Conservation (phyloP, 371 early-diverging fungal species). For the Apophysomyces ossiformis region DNA sequence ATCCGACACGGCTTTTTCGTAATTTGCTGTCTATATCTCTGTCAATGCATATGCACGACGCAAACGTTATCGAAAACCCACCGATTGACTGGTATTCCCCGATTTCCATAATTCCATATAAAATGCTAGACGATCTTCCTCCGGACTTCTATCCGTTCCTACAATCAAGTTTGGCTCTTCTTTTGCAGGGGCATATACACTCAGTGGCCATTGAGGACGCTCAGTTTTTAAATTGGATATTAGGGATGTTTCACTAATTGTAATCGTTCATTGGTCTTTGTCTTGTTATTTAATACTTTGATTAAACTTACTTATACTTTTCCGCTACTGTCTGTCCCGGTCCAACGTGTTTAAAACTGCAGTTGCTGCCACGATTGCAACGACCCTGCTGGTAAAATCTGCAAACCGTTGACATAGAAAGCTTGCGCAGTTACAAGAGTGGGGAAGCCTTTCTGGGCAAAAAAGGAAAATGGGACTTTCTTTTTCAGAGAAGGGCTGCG, state of each 20-base stretch:
- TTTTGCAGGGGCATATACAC: conserved; percentile 67
- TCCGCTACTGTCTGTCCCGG: too few relatives aligned
- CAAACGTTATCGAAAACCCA: conserved; percentile 18
- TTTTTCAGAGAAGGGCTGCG: too few relatives aligned
- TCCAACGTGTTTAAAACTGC: too few relatives aligned
- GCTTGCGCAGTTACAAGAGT: too few relatives aligned
- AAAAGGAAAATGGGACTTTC: too few relatives aligned
- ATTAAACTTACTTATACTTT: too few relatives aligned
- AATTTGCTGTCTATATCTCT: conserved; percentile 23
- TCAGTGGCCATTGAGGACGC: conserved; percentile 53
- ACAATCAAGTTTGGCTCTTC: conserved; percentile 67
- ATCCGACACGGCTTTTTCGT: conserved; percentile 30
- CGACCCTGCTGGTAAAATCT: too few relatives aligned
- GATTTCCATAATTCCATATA: conserved; percentile 43
- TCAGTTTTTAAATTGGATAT: conserved; percentile 47
- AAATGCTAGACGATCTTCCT: conserved; percentile 62
- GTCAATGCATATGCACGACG: not conserved
- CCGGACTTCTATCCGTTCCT: conserved; percentile 59
- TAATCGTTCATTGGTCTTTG: too few relatives aligned
- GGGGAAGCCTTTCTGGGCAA: too few relatives aligned
- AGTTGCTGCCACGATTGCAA: too few relatives aligned
- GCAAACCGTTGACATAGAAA: too few relatives aligned
- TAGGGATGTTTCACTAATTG: conserved; percentile 44
- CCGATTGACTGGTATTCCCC: conserved; percentile 47
- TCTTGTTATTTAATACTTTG: too few relatives aligned